Evolutionary conservation across 345 rosid genomes (phyloP).

Genomic region (Boechera retrofracta): DNA sequence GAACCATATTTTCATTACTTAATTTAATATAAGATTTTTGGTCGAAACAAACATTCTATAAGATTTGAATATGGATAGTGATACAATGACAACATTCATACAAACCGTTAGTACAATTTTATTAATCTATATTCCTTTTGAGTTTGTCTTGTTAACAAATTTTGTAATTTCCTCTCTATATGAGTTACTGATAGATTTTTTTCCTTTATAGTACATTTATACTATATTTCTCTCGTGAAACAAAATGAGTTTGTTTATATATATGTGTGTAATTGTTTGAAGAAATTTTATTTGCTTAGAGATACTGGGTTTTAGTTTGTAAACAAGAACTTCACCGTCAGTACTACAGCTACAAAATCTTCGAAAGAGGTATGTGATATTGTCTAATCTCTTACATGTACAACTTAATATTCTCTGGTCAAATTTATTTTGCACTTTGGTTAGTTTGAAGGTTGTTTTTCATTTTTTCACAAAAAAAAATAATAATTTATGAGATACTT

Average conservation of each 20-base stretch:
- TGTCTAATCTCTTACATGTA: not conserved
- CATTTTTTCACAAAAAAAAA: too few species aligned
- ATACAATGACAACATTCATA: too few species aligned
- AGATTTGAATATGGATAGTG: not conserved
- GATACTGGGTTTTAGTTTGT: not conserved
- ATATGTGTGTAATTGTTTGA: not conserved
- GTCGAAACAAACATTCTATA: not conserved
- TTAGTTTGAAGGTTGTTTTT: not conserved
- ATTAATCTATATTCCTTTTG: not conserved
- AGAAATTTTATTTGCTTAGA: not conserved
- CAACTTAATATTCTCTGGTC: not conserved
- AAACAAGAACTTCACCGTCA: slow-evolving; percentile 21
- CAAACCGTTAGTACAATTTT: not conserved
- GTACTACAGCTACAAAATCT: slow-evolving; percentile 1
- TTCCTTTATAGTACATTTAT: not conserved
- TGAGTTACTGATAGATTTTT: not conserved
- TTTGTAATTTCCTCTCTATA: not conserved
- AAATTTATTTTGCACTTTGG: not conserved
- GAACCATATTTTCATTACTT: not conserved
- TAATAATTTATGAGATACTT: too few species aligned
- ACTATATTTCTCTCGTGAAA: not conserved
- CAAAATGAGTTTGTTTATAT: not conserved
- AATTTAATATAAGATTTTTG: not conserved
- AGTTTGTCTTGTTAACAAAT: not conserved
- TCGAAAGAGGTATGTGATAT: slow-evolving; percentile 30